These are phyloP conservation scores for Ceriops tagal DNA, from an alignment of 345 rosid genomes.

Conservation along the genomic window DNA sequence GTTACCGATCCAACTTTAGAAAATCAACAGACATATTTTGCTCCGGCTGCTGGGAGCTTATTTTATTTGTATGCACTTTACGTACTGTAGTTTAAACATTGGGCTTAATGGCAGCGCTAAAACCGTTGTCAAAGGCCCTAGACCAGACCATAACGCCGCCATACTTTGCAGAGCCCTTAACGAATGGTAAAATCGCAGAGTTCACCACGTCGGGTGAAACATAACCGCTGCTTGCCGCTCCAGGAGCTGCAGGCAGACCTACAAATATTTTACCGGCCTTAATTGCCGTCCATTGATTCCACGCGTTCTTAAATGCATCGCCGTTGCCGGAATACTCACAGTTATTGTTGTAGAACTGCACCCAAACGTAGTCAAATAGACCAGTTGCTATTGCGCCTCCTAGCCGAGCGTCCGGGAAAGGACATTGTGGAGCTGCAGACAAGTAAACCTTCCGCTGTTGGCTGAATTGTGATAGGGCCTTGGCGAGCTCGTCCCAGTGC, in stretches of 20 bases:
- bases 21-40: too few species aligned
- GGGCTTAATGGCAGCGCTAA: slow-evolving; percentile 12
- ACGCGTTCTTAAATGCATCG: slow-evolving; percentile 4
- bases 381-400: neutral
- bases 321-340: neutral
- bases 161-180: slow-evolving; percentile 13
- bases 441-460: slow-evolving; percentile 7
- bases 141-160: slow-evolving; percentile 25
- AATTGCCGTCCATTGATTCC: slow-evolving; percentile 18
- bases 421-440: slow-evolving; percentile 6
- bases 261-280: slow-evolving; percentile 12
- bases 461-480: neutral
- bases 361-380: neutral
- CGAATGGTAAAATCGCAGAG: slow-evolving; percentile 20
- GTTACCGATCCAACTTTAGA: too few species aligned
- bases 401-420: neutral
- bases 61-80: too few species aligned
- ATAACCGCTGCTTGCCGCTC: slow-evolving; percentile 24
- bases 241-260: slow-evolving; percentile 25
- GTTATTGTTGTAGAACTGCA: neutral
- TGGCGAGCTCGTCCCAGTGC: slow-evolving; percentile 5
- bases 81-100: slow-evolving; percentile 2
- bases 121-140: slow-evolving; percentile 11
- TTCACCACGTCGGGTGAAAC: slow-evolving; percentile 1
- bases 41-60: too few species aligned